Base-by-base conservation (phyloP, 495 filamentous ascomycete genomes). In the Aspergillus bridgeri region DNA sequence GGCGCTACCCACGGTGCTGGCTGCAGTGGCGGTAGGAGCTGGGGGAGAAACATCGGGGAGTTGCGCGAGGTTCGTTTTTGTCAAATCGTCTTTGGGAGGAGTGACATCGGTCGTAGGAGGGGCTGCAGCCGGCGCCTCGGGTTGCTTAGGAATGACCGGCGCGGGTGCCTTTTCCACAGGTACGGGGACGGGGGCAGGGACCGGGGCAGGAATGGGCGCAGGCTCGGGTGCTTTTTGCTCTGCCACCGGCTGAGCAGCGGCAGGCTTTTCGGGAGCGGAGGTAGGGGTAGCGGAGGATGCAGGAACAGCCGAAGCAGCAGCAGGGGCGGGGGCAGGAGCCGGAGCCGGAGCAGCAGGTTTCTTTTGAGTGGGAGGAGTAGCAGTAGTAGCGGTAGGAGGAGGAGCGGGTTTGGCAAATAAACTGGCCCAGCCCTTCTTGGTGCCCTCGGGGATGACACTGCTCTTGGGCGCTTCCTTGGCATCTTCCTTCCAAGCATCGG, bases 41-140 rank as follows among this genome's bases (percentile, higher is more conserved):
- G 90, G 87, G 17, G 79, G 74, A 23, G 93, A 94, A 7, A 78
- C 80, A 75, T 98, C 92, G 42, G 85, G 85, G 46, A 98, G 79
- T 68, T 92, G 88, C 62, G 96, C 92, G 21, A 99, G 85, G 65
- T 98, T 98, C 42, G 84, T 84, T 72, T 92, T 87, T 1, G 95
- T 98, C 63, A 98, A 81, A 56, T 92, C 84, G 68, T 91, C 89
- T 68, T 89, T 87, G n/a, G 89, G 82, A 6, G 89, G 86, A 24
- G 81, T 75, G 11, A 90, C 69, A 22, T 78, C 71, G 11, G 79
- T 70, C 51, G 83, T 77, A 52, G 85, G 82, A 57, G 83, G 70
- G 25, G 79, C 75, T 42, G 75, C 64, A 24, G 65, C 53, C 54
- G 65, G 43, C 51, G 65, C 69, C 62, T 66, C 57, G 42, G 56